Conservation (phyloP, 805 yeast genomes). For the Spathaspora arborariae region DNA sequence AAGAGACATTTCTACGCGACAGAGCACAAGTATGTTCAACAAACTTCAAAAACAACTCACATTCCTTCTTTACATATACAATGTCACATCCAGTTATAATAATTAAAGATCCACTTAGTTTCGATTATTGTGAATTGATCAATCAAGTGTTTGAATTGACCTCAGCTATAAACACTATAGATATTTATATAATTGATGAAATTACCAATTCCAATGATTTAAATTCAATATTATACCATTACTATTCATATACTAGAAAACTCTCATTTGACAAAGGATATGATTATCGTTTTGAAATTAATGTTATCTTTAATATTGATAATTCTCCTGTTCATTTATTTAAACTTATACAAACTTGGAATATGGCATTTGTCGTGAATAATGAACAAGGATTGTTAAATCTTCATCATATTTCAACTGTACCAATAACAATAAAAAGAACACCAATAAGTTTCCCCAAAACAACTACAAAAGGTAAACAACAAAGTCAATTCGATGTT, state of each 20-base stretch:
- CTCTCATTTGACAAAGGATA: slow-evolving; percentile 15
- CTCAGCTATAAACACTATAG: slow-evolving; percentile 10
- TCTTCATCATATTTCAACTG: neutral
- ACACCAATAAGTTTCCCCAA: neutral
- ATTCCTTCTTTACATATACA: too few species aligned
- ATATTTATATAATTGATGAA: slow-evolving; percentile 19
- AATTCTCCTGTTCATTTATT: neutral
- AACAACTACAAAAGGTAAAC: neutral
- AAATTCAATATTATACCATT: slow-evolving; percentile 22
- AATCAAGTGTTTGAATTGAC: slow-evolving; percentile 1
- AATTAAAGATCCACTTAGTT: slow-evolving; percentile 12
- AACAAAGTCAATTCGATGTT: slow-evolving; percentile 16
- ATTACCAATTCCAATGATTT: slow-evolving; percentile 21
- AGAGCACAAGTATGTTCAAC: too few species aligned
- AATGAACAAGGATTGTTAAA: neutral
- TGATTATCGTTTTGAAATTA: slow-evolving; percentile 25
- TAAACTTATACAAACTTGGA: slow-evolving; percentile 3
- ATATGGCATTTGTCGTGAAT: neutral
- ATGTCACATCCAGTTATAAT: slow-evolving; percentile 9
- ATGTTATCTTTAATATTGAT: slow-evolving; percentile 24
- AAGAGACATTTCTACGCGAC: too few species aligned
- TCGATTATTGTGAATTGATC: slow-evolving; percentile 12
- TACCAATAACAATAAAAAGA: neutral
- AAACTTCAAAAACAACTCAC: too few species aligned
- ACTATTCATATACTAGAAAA: slow-evolving; percentile 26